Evolutionary conservation across 768 basidiomycete genomes (phyloP).

Genomic region (Mycena belliarum): DNA sequence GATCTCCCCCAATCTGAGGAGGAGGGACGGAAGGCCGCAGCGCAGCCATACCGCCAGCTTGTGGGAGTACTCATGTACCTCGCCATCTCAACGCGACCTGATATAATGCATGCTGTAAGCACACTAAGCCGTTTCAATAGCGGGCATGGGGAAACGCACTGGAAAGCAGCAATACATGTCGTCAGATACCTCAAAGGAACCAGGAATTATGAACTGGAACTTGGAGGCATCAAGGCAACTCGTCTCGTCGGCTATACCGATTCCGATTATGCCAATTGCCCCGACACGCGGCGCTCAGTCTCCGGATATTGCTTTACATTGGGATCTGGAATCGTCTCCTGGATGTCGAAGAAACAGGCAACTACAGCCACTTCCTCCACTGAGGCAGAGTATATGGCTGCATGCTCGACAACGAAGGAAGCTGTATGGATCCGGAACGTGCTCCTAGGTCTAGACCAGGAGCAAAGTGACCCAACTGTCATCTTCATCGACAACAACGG

Average conservation of each 20-base stretch:
- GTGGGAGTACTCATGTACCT: conserved; percentile 34
- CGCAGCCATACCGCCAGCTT: conserved; percentile 31
- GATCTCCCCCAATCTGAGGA: conserved; percentile 24
- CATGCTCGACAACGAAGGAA: neutral
- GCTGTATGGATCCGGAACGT: neutral
- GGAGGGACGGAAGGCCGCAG: conserved; percentile 26
- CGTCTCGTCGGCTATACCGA: too few species aligned
- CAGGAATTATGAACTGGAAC: conserved; percentile 7
- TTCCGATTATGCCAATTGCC: neutral
- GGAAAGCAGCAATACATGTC: conserved; percentile 38
- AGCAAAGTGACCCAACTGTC: neutral
- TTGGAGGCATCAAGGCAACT: neutral
- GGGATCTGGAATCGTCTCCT: neutral
- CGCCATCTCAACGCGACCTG: conserved; percentile 16
- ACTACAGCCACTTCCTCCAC: neutral
- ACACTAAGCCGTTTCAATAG: conserved; percentile 19
- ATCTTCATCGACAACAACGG: neutral
- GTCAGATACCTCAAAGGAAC: conserved; percentile 40
- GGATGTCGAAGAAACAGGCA: conserved; percentile 4
- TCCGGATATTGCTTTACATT: too few species aligned
- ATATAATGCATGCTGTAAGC: neutral
- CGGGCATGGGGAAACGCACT: conserved; percentile 33
- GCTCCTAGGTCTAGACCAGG: neutral
- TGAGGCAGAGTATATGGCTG: neutral
- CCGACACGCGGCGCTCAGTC: too few species aligned